Conservation (phyloP, 257 asterid species). For the Asclepias syriaca region DNA sequence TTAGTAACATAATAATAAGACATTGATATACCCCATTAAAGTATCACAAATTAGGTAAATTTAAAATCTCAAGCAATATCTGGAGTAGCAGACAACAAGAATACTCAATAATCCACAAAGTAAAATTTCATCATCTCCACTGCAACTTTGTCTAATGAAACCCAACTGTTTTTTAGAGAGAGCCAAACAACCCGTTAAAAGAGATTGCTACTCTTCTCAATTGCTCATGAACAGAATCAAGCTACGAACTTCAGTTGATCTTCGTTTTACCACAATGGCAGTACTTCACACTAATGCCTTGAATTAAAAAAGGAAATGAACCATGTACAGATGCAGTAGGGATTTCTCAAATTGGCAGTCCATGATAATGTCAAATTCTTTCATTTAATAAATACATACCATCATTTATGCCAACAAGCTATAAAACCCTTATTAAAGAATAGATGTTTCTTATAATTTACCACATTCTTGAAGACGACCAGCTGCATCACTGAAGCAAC, state of each 20-base stretch:
- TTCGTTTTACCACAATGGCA: constrained; percentile 3
- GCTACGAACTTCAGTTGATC: neutral
- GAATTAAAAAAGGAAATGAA: neutral
- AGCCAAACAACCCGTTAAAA: neutral
- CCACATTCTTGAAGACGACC: constrained; percentile 92
- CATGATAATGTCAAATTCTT: neutral
- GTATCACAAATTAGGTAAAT: neutral
- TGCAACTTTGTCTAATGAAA: too few relatives aligned
- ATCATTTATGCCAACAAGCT: neutral
- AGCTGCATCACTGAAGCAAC: constrained; percentile 87
- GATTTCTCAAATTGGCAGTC: neutral
- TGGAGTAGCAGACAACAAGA: neutral
- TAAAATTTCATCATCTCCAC: neutral
- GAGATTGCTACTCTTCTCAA: neutral
- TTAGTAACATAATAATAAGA: neutral
- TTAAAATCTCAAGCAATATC: neutral
- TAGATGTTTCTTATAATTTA: constrained; percentile 15
- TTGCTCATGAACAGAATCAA: neutral
- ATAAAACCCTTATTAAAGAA: neutral
- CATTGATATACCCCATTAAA: neutral
- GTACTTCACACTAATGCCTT: neutral
- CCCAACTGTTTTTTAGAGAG: neutral
- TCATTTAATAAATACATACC: neutral
- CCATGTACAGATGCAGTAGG: neutral
- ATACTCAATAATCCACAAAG: neutral